Percentiles rank a stretch among this genome's conserved stretches.
Conservation (phyloP, 1,284 basidiomycete species). For the Ceratobasidium sp. region DNA sequence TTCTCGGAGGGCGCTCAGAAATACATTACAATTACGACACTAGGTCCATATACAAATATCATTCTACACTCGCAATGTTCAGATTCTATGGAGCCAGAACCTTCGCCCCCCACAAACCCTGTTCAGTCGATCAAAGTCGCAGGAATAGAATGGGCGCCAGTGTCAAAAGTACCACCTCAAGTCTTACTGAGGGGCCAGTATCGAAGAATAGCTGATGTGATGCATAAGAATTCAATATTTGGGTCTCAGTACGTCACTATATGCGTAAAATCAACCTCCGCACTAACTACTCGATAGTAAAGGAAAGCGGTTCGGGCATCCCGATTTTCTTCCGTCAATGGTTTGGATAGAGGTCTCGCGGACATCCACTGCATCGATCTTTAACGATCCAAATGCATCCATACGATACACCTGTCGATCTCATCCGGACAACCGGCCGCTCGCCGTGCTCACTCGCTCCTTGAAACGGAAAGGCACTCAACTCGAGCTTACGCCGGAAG, state of each 20-base stretch:
- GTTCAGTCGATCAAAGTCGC: background rate
- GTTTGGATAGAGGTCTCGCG: conserved; percentile 14
- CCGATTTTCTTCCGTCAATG: background rate
- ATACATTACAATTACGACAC: background rate
- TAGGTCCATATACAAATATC: background rate
- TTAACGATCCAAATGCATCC: conserved; percentile 15
- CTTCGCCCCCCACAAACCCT: background rate
- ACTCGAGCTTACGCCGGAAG: conserved; percentile 29
- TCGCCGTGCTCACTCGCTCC: conserved; percentile 17
- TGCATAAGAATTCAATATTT: conserved; percentile 10
- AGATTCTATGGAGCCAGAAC: background rate
- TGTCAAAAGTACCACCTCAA: background rate
- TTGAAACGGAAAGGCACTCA: conserved; percentile 15
- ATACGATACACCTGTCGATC: conserved; percentile 27
- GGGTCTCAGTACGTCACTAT: background rate
- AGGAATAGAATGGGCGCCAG: conserved; percentile 4
- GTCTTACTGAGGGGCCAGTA: background rate
- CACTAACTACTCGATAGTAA: background rate
- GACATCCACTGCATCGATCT: conserved; percentile 30
- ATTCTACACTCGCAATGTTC: background rate
- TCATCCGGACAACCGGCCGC: conserved; percentile 1
- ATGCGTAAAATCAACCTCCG: background rate
- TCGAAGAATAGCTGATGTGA: background rate
- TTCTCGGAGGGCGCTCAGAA: conserved; percentile 1
- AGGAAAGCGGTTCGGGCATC: background rate